A percentile compares a stretch with the other conserved stretches of the same genome.
Conservation (phyloP, 2,329 filamentous ascomycete genomes). For the Paecilomyces fulvus region DNA sequence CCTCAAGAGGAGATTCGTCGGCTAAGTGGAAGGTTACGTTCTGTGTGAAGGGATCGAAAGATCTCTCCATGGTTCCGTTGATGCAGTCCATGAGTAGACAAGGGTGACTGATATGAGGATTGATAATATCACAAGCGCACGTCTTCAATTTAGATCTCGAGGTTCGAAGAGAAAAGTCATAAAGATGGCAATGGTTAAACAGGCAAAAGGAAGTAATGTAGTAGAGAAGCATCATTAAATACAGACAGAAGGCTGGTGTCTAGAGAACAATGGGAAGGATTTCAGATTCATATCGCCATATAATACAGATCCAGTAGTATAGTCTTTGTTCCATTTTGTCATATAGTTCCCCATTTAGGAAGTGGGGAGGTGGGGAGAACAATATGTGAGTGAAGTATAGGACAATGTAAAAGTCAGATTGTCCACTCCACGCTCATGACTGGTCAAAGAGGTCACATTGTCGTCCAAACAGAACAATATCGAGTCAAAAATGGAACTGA, state of each 20-base stretch:
- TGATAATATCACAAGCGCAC: background rate
- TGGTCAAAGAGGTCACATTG: background rate
- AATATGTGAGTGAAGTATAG: background rate
- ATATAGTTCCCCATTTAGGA: background rate
- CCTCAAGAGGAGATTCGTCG: slow-evolving; percentile 36
- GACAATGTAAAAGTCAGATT: background rate
- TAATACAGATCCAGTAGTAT: background rate
- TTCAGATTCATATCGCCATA: background rate
- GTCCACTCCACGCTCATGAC: background rate
- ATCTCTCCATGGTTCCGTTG: slow-evolving; percentile 7
- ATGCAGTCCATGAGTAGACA: background rate
- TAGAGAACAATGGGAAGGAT: background rate
- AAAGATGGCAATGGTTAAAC: background rate
- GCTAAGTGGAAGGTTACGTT: slow-evolving; percentile 38
- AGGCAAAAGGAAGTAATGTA: background rate
- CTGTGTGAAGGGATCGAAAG: slow-evolving; percentile 47
- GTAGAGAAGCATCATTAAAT: background rate
- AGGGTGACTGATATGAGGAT: background rate
- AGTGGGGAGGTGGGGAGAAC: background rate
- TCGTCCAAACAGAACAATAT: background rate
- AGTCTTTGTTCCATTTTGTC: background rate
- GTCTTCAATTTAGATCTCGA: background rate
- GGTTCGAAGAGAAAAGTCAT: background rate
- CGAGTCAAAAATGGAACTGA: background rate
- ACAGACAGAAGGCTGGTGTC: background rate